Percentiles rank a stretch among this genome's conserved stretches.
Evolutionary conservation across 1,284 basidiomycete species (phyloP).

Genomic region (Rhodotorula sp.): DNA sequence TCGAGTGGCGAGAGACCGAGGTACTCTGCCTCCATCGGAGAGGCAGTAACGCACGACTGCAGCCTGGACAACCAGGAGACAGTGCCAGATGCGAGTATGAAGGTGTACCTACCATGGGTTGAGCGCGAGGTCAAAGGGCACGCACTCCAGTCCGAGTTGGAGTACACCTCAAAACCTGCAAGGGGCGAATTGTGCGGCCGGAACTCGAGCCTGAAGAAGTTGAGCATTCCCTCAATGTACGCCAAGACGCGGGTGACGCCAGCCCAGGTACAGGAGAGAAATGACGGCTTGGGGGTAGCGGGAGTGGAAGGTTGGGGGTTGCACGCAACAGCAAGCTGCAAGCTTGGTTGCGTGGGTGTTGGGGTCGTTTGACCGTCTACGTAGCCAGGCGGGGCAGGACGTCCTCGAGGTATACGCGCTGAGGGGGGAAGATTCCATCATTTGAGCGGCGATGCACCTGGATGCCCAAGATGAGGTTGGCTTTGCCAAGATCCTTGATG

Average conservation of each 20-base stretch:
- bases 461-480: slow-evolving; percentile 49
- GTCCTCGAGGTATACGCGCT: too few relatives aligned
- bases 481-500: slow-evolving; percentile 47
- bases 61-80: neutral
- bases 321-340: too few relatives aligned
- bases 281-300: slow-evolving; percentile 39
- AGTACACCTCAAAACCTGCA: slow-evolving; percentile 13
- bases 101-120: neutral
- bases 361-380: too few relatives aligned
- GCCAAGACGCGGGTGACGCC: slow-evolving; percentile 46
- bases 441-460: slow-evolving; percentile 46
- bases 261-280: slow-evolving; percentile 47
- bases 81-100: neutral
- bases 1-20: slow-evolving; percentile 53
- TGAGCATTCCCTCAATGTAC: slow-evolving; percentile 47
- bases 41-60: neutral
- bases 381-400: too few relatives aligned
- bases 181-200: slow-evolving; percentile 11
- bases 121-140: neutral
- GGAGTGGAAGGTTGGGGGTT: neutral
- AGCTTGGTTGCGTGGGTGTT: too few relatives aligned
- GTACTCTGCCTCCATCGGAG: slow-evolving; percentile 39
- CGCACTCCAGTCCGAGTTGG: slow-evolving; percentile 14
- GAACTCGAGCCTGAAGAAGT: slow-evolving; percentile 35
- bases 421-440: slow-evolving; percentile 41